A percentile compares a stretch with the other conserved stretches of the same genome.
These are phyloP conservation scores for Plasmodium yoelii DNA, from an alignment of 169 alveolate genomes.

Conservation along the genomic window DNA sequence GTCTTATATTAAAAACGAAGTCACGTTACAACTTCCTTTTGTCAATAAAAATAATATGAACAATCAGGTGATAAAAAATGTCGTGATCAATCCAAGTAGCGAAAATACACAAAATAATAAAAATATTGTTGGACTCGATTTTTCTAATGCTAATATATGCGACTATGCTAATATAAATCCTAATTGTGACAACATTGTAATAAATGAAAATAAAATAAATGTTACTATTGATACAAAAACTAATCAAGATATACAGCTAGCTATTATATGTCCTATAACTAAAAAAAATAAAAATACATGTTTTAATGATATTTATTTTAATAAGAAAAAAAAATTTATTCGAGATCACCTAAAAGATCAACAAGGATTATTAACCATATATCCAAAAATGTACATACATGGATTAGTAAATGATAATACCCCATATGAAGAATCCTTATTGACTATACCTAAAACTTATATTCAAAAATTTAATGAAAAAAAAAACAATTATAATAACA, in stretches of 20 bases:
- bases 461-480: constrained; percentile 4
- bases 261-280: constrained; percentile 37
- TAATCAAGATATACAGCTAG: constrained; percentile 2
- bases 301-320: constrained; percentile 37
- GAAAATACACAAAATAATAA: no score
- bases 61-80: constrained; percentile 11
- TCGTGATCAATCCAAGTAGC: constrained; percentile 17
- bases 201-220: constrained; percentile 22
- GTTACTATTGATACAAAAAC: constrained; percentile 2
- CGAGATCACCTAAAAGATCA: constrained; percentile 41
- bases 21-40: constrained; percentile 5
- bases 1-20: neutral
- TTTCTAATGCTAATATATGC: constrained; percentile 14
- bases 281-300: constrained; percentile 40
- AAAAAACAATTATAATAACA: neutral
- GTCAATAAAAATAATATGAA: neutral
- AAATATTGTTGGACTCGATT: constrained; percentile 24
- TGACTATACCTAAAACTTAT: constrained; percentile 3
- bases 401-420: neutral
- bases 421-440: constrained; percentile 33
- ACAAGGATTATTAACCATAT: constrained; percentile 38
- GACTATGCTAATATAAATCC: neutral
- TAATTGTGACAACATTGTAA: constrained; percentile 17
- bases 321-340: constrained; percentile 33
- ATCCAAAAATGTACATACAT: constrained; percentile 31